Evolutionary conservation across 2,329 filamentous ascomycete species (phyloP).

Genomic region (Aspergillus sp.): DNA sequence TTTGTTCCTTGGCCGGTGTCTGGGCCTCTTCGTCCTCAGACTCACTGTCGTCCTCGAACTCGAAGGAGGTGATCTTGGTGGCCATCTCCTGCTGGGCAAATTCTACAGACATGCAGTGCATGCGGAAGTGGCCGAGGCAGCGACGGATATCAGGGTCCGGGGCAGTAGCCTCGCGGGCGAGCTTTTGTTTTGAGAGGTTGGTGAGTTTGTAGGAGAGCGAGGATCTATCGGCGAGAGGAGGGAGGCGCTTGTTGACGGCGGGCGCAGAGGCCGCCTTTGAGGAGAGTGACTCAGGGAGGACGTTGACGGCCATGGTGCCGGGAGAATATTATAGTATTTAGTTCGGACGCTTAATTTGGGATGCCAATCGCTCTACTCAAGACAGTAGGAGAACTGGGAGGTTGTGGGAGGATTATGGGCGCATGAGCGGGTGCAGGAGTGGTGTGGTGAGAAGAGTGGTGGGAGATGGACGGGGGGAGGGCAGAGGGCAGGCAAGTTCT

Average conservation of each 20-base stretch:
- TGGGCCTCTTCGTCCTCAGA: slow-evolving; percentile 3
- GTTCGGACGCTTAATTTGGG: neutral
- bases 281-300: slow-evolving; percentile 17
- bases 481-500: neutral
- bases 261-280: slow-evolving; percentile 24
- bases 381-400: neutral
- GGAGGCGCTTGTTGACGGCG: slow-evolving; percentile 35
- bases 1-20: neutral
- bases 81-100: slow-evolving; percentile 38
- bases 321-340: neutral
- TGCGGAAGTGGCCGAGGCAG: slow-evolving; percentile 35
- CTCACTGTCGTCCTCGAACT: slow-evolving; percentile 36
- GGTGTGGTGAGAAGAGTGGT: slow-evolving; percentile 4
- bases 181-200: slow-evolving; percentile 36
- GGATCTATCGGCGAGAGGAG: slow-evolving; percentile 35
- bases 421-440: neutral
- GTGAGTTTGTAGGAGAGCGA: slow-evolving; percentile 38
- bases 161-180: slow-evolving; percentile 35
- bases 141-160: slow-evolving; percentile 36
- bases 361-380: neutral
- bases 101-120: slow-evolving; percentile 33
- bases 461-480: neutral
- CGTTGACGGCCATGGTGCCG: slow-evolving; percentile 25
- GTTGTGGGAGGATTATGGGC: neutral
- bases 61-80: slow-evolving; percentile 36